Percentiles rank a stretch among this genome's conserved stretches.
phyloP scores from a whole-genome alignment of 208 protist genomes.

The Endotrypanum monterogeii region DNA sequence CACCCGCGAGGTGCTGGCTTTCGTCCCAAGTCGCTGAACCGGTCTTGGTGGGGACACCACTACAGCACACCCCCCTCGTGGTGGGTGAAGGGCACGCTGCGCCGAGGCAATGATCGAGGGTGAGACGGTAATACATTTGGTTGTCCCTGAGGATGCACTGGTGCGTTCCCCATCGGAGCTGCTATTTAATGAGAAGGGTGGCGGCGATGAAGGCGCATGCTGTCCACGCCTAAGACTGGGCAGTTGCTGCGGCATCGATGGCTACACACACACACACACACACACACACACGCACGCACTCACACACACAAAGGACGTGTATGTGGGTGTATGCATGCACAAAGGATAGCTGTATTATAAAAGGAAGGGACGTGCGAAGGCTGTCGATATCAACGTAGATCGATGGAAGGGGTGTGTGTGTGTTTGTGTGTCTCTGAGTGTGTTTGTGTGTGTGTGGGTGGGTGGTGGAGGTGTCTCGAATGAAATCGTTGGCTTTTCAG shows the following conservation, averaged over 20 bases:
- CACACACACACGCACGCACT: too few relatives aligned
- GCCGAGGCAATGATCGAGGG: background rate
- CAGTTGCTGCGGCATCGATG: conserved; percentile 10
- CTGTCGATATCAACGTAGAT: too few relatives aligned
- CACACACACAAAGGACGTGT: background rate
- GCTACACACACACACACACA: background rate
- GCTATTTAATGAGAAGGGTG: background rate
- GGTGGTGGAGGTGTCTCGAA: background rate
- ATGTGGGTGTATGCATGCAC: background rate
- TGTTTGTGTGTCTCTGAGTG: too few relatives aligned
- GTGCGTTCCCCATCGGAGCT: background rate
- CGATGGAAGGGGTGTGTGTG: too few relatives aligned
- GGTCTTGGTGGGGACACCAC: background rate
- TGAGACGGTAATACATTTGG: background rate
- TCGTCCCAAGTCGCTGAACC: background rate
- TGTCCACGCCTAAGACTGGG: background rate
- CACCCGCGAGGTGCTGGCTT: background rate
- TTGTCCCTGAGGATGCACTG: background rate
- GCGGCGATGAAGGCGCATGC: background rate
- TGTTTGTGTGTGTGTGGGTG: too few relatives aligned
- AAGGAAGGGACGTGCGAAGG: too few relatives aligned
- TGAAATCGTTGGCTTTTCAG: background rate
- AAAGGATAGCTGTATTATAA: too few relatives aligned
- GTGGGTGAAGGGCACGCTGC: background rate
- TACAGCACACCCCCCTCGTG: background rate